phyloP scores from a whole-genome alignment of 2,329 filamentous ascomycete species.

The Talaromyces sp. region DNA sequence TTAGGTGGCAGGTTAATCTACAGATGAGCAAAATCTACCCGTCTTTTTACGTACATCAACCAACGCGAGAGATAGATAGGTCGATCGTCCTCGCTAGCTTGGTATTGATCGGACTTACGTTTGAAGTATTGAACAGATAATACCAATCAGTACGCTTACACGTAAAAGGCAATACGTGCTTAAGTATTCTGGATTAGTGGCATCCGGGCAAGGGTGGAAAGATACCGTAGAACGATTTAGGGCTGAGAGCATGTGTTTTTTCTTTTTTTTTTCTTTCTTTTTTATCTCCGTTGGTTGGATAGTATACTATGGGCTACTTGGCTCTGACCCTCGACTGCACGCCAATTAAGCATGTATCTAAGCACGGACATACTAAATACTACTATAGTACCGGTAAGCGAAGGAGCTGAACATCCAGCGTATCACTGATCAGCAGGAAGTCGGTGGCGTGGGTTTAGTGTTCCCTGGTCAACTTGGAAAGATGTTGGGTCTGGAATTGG shows the following conservation, averaged over 20 bases:
- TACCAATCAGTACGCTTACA: neutral
- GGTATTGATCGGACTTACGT: neutral
- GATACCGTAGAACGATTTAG: neutral
- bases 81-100: neutral
- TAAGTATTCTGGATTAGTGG: neutral
- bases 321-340: neutral
- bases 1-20: too few relatives aligned
- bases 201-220: too few relatives aligned
- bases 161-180: neutral
- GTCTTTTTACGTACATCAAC: constrained; percentile 4
- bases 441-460: neutral
- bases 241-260: constrained; percentile 3
- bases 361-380: neutral
- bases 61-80: neutral
- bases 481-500: neutral
- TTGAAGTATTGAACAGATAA: too few relatives aligned
- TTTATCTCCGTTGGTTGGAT: too few relatives aligned
- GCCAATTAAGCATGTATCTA: neutral
- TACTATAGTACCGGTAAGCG: neutral
- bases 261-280: too few relatives aligned
- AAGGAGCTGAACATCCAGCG: neutral
- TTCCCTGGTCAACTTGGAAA: neutral
- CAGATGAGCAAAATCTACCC: neutral
- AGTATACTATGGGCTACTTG: too few relatives aligned
- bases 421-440: neutral